Evolutionary conservation across 2,329 filamentous ascomycete species (phyloP).

Genomic region (Ceratocystis eucalypticola): DNA sequence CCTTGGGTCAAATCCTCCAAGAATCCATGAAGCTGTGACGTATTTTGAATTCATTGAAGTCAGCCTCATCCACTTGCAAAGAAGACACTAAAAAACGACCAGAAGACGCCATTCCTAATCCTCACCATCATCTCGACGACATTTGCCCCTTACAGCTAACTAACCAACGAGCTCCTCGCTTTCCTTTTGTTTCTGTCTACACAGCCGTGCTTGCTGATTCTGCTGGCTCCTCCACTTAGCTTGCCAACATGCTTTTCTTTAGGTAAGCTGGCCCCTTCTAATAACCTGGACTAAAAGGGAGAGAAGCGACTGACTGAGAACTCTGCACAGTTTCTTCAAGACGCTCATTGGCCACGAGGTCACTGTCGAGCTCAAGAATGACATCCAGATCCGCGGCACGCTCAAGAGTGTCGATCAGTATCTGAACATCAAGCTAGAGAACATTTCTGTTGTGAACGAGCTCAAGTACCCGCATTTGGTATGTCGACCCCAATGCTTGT

Average conservation of each 20-base stretch:
- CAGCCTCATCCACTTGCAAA: not conserved
- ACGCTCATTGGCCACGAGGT: constrained; percentile 95
- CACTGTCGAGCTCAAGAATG: constrained; percentile 97
- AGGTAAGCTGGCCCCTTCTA: constrained; percentile 25
- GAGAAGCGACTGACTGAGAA: not conserved
- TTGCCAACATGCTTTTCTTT: constrained; percentile 33
- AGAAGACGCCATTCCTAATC: not conserved
- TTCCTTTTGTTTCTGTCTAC: not conserved
- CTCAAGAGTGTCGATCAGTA: constrained; percentile 98
- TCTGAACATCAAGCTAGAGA: constrained; percentile 96
- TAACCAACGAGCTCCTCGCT: too few relatives aligned
- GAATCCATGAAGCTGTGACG: constrained; percentile 2
- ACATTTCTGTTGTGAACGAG: constrained; percentile 85
- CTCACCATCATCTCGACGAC: too few relatives aligned
- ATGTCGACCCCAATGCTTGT: constrained; percentile 22
- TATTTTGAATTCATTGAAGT: not conserved
- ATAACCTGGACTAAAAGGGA: not conserved
- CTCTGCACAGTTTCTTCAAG: constrained; percentile 71
- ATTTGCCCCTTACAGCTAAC: too few relatives aligned
- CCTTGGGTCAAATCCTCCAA: not conserved
- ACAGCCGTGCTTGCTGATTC: not conserved
- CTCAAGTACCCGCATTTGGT: constrained; percentile 89
- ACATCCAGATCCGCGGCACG: constrained; percentile 89
- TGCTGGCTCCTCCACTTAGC: not conserved
- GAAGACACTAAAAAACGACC: not conserved